Conservation (phyloP, 2,329 filamentous ascomycete genomes). For the Hypoxylon sp. region DNA sequence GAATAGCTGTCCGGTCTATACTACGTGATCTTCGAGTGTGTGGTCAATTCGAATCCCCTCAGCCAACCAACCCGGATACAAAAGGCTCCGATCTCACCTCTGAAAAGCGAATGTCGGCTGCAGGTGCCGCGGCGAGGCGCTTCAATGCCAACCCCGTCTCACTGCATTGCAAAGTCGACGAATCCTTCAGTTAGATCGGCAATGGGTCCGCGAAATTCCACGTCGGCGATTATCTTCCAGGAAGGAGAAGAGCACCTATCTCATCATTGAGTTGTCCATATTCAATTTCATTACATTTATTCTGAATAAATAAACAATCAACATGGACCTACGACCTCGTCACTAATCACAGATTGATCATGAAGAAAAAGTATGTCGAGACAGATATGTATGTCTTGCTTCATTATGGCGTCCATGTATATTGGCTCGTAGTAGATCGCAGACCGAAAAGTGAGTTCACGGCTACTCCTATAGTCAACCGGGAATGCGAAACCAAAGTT, state of each 20-base stretch:
- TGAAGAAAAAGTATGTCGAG: not conserved
- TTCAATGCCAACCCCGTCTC: conserved; percentile 12
- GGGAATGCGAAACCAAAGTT: not conserved
- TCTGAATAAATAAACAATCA: not conserved
- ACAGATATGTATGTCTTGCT: not conserved
- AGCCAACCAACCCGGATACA: conserved; percentile 18
- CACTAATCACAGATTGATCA: conserved; percentile 4
- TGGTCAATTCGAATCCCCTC: conserved; percentile 11
- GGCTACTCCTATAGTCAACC: not conserved
- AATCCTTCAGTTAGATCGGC: conserved; percentile 20
- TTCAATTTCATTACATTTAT: not conserved
- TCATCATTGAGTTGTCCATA: not conserved
- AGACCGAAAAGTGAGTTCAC: not conserved
- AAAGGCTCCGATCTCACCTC: conserved; percentile 1
- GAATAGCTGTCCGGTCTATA: conserved; percentile 12
- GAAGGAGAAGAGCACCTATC: not conserved
- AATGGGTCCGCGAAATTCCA: conserved; percentile 15
- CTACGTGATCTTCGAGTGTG: conserved; percentile 14
- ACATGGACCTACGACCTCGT: not conserved
- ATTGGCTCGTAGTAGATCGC: not conserved
- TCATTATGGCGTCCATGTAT: not conserved
- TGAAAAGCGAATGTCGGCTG: conserved; percentile 1
- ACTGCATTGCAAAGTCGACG: conserved; percentile 12
- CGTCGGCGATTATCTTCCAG: not conserved
- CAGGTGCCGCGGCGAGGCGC: conserved; percentile 10